These are phyloP conservation scores for Brassica juncea DNA, from an alignment of 345 rosid species.

Conservation along the genomic window DNA sequence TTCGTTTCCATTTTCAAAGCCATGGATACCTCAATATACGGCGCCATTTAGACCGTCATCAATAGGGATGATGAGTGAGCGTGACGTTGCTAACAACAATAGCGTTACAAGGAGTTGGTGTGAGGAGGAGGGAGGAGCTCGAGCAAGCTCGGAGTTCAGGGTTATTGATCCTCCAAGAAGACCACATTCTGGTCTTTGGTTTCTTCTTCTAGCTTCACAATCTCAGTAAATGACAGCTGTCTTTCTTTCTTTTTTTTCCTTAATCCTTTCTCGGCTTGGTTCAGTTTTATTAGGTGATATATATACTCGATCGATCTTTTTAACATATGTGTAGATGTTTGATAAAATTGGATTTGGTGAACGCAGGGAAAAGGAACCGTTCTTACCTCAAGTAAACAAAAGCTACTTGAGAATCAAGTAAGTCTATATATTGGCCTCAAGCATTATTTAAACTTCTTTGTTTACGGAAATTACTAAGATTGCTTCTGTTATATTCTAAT, in stretches of 20 bases:
- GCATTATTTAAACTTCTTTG: not conserved
- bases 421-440: conserved; percentile 10
- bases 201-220: conserved; percentile 80
- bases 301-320: not conserved
- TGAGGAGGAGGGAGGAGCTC: conserved; percentile 40
- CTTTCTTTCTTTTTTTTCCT: not conserved
- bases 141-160: conserved; percentile 67
- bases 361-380: conserved; percentile 82
- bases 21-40: conserved; percentile 51
- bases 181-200: conserved; percentile 92
- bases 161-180: conserved; percentile 74
- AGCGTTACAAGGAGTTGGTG: conserved; percentile 10
- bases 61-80: conserved; percentile 40
- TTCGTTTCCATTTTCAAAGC: conserved; percentile 36
- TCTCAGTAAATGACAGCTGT: conserved; percentile 58
- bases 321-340: not conserved
- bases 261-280: not conserved
- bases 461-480: conserved; percentile 10
- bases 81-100: conserved; percentile 19
- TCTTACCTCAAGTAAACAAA: conserved; percentile 90
- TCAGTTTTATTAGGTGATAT: not conserved
- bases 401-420: conserved; percentile 99
- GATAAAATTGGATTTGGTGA: conserved; percentile 22
- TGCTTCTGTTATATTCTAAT: conserved; percentile 18
- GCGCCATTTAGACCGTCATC: conserved; percentile 54